Conservation (phyloP, 176 grass and related monocot species). For the Cenchrus fungigraminus region DNA sequence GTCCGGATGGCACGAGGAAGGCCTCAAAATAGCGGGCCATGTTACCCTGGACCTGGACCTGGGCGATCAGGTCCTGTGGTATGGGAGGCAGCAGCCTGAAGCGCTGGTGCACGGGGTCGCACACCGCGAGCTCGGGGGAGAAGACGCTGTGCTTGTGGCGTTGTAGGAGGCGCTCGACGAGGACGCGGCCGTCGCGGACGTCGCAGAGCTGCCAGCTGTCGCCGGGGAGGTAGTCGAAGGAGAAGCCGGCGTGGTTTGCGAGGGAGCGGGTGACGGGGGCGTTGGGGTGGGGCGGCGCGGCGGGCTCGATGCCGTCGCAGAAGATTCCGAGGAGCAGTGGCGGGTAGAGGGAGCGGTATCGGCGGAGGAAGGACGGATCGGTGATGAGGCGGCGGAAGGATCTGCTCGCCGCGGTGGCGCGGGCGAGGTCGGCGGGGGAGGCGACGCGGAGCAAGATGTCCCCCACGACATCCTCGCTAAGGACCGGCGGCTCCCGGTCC, state of each 20-base stretch:
- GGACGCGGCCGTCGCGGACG: background rate
- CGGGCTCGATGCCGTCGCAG: background rate
- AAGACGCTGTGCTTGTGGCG: background rate
- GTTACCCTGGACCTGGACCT: background rate
- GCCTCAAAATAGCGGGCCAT: background rate
- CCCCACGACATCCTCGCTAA: background rate
- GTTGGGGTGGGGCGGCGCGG: slow-evolving; percentile 20
- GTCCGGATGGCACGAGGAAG: background rate
- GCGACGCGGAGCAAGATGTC: slow-evolving; percentile 13
- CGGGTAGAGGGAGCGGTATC: slow-evolving; percentile 12
- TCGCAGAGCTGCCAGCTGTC: background rate
- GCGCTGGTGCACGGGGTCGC: slow-evolving; percentile 18
- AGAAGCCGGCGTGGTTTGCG: background rate
- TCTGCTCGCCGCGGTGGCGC: background rate
- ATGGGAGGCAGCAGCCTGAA: slow-evolving; percentile 7
- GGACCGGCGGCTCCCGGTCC: background rate
- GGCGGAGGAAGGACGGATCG: background rate
- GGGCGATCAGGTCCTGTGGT: background rate
- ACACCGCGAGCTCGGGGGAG: slow-evolving; percentile 30
- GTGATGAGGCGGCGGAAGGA: slow-evolving; percentile 8
- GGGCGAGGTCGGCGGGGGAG: background rate
- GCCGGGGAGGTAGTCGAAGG: slow-evolving; percentile 24
- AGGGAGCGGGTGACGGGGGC: background rate
- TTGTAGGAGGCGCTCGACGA: background rate
- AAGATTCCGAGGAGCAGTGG: slow-evolving; percentile 13